Evolutionary conservation across 345 rosid species (phyloP).

Genomic region (Kandelia obovata): DNA sequence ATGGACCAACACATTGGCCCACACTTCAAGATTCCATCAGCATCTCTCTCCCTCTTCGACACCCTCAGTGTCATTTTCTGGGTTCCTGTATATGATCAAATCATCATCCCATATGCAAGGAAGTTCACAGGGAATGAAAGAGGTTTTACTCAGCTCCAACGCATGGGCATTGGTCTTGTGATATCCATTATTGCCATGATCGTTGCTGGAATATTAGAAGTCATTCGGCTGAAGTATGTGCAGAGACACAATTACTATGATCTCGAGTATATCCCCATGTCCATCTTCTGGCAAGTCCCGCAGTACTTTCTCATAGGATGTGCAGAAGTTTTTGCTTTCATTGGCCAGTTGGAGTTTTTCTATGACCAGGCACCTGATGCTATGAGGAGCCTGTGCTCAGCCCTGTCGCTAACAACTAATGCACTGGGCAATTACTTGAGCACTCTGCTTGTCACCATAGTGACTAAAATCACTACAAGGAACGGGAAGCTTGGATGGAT

Average conservation of each 20-base stretch:
- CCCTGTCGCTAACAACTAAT: slow-evolving; percentile 69
- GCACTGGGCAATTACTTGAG: slow-evolving; percentile 82
- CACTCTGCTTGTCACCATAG: slow-evolving; percentile 62
- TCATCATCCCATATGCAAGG: slow-evolving; percentile 63
- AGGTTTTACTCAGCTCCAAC: slow-evolving; percentile 90
- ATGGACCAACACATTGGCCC: slow-evolving; percentile 89
- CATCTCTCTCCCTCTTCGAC: slow-evolving; percentile 85
- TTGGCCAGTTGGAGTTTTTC: slow-evolving; percentile 85
- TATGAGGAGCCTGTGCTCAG: slow-evolving; percentile 86
- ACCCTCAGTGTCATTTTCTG: slow-evolving; percentile 87
- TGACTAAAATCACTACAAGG: slow-evolving; percentile 48
- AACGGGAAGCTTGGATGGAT: slow-evolving; percentile 81
- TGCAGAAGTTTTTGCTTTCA: slow-evolving; percentile 82
- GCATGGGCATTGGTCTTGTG: slow-evolving; percentile 87
- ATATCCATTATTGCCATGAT: slow-evolving; percentile 76
- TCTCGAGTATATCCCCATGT: slow-evolving; percentile 47
- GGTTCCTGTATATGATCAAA: slow-evolving; percentile 67
- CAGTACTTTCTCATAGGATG: slow-evolving; percentile 83
- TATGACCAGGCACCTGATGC: slow-evolving; percentile 98
- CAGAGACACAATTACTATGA: slow-evolving; percentile 56
- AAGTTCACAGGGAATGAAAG: slow-evolving; percentile 67
- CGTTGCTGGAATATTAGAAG: slow-evolving; percentile 66
- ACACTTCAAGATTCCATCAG: slow-evolving; percentile 70
- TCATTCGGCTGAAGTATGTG: slow-evolving; percentile 51
- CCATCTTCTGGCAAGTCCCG: slow-evolving; percentile 95